Base-by-base conservation (phyloP, 192 early-diverging fungal genomes). In the Helicostylum pulchrum region DNA sequence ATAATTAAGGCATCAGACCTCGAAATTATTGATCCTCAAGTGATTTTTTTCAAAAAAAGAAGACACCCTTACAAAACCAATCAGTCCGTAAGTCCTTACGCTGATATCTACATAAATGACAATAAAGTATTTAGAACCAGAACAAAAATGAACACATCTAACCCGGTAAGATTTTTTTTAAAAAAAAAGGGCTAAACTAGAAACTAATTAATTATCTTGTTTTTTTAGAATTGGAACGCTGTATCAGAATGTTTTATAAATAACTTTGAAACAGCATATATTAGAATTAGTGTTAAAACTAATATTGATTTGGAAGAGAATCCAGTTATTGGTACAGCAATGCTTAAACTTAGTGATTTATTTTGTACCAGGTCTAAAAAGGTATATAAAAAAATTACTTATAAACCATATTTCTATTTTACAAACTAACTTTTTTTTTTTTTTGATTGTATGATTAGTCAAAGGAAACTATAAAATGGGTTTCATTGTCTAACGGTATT, bases 181-280 rank as follows among this genome's bases (percentile, higher is more conserved):
- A 3, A 21, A 7, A 43, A 9, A 43, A 4, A 19, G 0, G 11
- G 51, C 2, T 17, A 43, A 48, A 51, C 19, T 3, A 9, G 2
- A n/a, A 39, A 9, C 61, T 67, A 20, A 21, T 39, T n/a, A 17
- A 14, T 11, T 65, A 49, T 14, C 7, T 58, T 21, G 26, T 32
- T 34, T 20, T 21, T 30, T 52, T 45, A 68, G 61, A 62, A 71
- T 60, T 71, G 69, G 69, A 71, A 71, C 20, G 57, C 69, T 26
- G 57, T 64, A 11, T 55, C 63, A n/a, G 69, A 71, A 34, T 47
- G 60, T 39, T 61, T 71, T 39, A 60, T 71, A 21, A 53, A 42
- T 10, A 50, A 65, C 17, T 39, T 46, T 36, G 14, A 53, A 5
- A 46, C 47, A 6, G 43, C 69, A 2, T 60, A 15, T 23, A 48